These are phyloP conservation scores for Blastocystis hominis DNA, from an alignment of 352 stramenopile species.

Conservation along the genomic window DNA sequence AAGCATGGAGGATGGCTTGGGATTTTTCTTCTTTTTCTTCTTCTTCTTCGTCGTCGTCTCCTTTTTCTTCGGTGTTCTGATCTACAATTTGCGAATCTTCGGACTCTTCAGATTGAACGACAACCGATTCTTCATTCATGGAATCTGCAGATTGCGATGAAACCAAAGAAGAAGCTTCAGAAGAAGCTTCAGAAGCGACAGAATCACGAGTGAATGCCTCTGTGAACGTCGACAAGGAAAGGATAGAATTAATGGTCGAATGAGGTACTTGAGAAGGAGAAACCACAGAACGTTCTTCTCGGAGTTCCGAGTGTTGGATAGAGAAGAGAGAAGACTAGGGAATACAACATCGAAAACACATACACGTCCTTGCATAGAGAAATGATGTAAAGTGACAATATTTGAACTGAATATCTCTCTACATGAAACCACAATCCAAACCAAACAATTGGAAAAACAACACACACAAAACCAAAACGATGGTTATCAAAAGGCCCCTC, in stretches of 20 bases:
- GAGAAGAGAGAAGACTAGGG: neutral
- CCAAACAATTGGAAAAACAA: neutral
- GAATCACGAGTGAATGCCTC: no score
- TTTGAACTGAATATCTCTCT: neutral
- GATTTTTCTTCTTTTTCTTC: neutral
- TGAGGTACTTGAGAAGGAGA: neutral
- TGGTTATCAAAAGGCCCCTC: neutral
- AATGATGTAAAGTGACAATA: neutral
- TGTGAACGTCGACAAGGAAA: no score
- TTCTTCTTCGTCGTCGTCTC: neutral
- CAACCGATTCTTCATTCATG: no score
- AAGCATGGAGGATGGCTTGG: neutral
- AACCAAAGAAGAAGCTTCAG: no score
- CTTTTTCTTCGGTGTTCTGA: neutral
- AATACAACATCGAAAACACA: neutral
- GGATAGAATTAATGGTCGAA: neutral
- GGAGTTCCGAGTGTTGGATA: neutral
- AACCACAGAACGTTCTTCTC: neutral
- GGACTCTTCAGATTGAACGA: no score
- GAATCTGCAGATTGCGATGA: no score
- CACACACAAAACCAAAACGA: neutral
- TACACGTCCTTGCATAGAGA: neutral
- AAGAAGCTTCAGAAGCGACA: no score
- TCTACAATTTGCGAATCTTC: no score
- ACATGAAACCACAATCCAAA: neutral